These are phyloP conservation scores for Aureobasidium sp. DNA, from an alignment of 2,329 filamentous ascomycete species.

Conservation along the genomic window DNA sequence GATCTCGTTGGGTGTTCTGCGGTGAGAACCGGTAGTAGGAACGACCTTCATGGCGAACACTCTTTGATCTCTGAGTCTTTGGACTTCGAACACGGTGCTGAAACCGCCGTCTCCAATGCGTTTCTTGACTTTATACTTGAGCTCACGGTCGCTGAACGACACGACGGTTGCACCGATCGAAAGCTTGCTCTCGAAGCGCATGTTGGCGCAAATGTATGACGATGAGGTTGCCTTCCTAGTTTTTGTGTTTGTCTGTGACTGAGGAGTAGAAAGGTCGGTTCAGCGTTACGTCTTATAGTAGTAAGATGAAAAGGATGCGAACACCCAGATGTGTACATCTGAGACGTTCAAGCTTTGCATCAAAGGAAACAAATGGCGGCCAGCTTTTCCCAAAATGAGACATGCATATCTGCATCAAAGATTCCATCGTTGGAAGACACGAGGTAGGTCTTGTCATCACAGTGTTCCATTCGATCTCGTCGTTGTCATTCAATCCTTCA, in stretches of 20 bases:
- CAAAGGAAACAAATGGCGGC: not conserved
- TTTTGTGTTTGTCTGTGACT: not conserved
- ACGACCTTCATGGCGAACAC: slow-evolving; percentile 3
- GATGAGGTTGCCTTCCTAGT: not conserved
- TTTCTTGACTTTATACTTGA: not conserved
- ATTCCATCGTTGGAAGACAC: too few species aligned
- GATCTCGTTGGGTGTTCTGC: not conserved
- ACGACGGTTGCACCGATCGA: not conserved
- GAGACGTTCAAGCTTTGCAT: not conserved
- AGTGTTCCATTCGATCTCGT: too few species aligned
- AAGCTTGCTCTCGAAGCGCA: not conserved
- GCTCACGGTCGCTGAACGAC: not conserved
- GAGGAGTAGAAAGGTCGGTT: not conserved
- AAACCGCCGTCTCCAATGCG: not conserved
- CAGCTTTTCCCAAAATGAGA: not conserved
- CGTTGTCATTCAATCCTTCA: too few species aligned
- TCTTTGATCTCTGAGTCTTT: not conserved
- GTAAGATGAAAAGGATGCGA: not conserved
- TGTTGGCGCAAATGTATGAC: not conserved
- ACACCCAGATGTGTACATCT: not conserved
- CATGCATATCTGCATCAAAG: not conserved
- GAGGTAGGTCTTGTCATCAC: too few species aligned
- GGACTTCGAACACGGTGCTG: not conserved
- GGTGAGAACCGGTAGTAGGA: not conserved
- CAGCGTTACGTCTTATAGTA: too few species aligned